These are phyloP conservation scores for Sideroxylon spinosum DNA, from an alignment of 179 eudicot genomes.

Conservation along the genomic window DNA sequence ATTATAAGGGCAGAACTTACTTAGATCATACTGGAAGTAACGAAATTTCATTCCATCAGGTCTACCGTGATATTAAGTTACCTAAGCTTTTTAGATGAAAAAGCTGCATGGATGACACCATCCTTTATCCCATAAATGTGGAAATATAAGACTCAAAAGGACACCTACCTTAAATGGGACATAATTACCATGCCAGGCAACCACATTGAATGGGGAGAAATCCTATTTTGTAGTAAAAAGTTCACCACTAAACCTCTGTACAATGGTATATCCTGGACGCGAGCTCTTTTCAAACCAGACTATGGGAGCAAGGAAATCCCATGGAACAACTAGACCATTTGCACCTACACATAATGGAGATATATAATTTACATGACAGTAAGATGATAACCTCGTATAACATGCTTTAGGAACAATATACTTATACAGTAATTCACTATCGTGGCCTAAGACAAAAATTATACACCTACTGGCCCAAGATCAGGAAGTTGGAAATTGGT, in stretches of 20 bases:
- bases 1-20: constrained; percentile 86
- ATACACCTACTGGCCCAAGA: constrained; percentile 85
- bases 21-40: constrained; percentile 77
- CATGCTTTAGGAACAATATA: not conserved
- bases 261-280: constrained; percentile 64
- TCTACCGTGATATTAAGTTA: not conserved
- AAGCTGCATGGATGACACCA: not conserved
- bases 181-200: constrained; percentile 98
- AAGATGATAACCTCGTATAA: not conserved
- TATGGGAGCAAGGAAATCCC: constrained; percentile 80
- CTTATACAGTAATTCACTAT: not conserved
- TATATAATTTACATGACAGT: not conserved
- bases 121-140: not conserved
- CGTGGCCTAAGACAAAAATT: not conserved
- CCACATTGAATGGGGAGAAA: constrained; percentile 96
- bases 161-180: constrained; percentile 74
- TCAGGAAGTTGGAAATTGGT: constrained; percentile 95
- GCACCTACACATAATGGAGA: constrained; percentile 53
- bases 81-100: not conserved
- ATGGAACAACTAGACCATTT: constrained; percentile 86
- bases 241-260: constrained; percentile 93
- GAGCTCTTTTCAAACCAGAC: constrained; percentile 75
- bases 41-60: constrained; percentile 21
- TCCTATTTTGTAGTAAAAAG: constrained; percentile 94
- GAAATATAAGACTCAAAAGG: not conserved